Percentiles rank a stretch among this genome's conserved stretches.
Evolutionary conservation across 768 basidiomycete species (phyloP).

Genomic region (Tephrocybe sp.): DNA sequence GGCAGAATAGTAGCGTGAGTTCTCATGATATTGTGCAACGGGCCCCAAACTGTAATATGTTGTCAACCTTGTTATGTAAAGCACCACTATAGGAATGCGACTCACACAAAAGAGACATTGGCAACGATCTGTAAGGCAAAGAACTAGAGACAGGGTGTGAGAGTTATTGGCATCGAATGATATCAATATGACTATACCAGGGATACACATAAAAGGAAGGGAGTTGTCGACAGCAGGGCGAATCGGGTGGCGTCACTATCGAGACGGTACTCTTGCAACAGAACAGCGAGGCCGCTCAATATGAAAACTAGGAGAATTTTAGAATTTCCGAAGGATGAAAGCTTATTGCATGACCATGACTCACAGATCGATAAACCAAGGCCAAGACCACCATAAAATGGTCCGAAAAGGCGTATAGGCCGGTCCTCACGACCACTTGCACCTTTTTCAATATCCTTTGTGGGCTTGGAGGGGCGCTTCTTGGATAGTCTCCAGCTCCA

Average conservation of each 20-base stretch:
- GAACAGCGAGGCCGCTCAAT: slow-evolving; percentile 51
- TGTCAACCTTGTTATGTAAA: not conserved
- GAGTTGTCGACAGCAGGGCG: slow-evolving; percentile 58
- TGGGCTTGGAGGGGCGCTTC: slow-evolving; percentile 28
- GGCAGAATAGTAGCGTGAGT: slow-evolving; percentile 82
- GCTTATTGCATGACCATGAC: slow-evolving; percentile 18
- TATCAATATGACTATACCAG: slow-evolving; percentile 44
- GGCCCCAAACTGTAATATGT: slow-evolving; percentile 61
- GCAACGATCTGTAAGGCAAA: slow-evolving; percentile 67
- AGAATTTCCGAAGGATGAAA: slow-evolving; percentile 4
- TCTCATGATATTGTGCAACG: slow-evolving; percentile 81
- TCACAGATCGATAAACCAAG: slow-evolving; percentile 64
- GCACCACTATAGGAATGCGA: not conserved
- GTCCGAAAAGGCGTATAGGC: slow-evolving; percentile 63
- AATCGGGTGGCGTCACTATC: slow-evolving; percentile 67
- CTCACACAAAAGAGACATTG: slow-evolving; percentile 66
- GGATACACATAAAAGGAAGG: slow-evolving; percentile 74
- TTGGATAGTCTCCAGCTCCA: slow-evolving; percentile 48
- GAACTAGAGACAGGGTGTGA: slow-evolving; percentile 45
- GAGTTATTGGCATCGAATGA: not conserved
- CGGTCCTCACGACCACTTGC: slow-evolving; percentile 34
- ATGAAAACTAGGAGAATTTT: slow-evolving; percentile 54
- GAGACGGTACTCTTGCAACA: slow-evolving; percentile 65
- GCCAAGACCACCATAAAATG: slow-evolving; percentile 70
- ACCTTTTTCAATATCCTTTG: slow-evolving; percentile 53